Percentiles rank a stretch among this genome's conserved stretches.
These are phyloP conservation scores for Abelmoschus esculentus DNA, from an alignment of 345 rosid genomes.

Conservation along the genomic window DNA sequence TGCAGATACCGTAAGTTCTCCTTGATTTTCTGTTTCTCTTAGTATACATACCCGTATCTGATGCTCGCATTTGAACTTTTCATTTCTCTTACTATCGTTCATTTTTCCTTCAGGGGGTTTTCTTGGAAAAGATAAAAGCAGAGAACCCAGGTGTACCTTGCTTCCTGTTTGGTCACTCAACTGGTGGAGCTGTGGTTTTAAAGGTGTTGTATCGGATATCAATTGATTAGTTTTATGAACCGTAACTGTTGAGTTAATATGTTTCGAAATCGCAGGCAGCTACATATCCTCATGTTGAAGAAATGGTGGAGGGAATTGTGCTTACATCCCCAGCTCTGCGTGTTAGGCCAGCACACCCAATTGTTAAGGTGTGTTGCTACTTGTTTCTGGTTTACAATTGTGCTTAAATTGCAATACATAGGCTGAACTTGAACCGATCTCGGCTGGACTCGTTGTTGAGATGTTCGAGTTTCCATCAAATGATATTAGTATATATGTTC, in stretches of 20 bases:
- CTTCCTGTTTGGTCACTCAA: slow-evolving; percentile 96
- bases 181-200: slow-evolving; percentile 96
- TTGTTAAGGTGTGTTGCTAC: slow-evolving; percentile 64
- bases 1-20: slow-evolving; percentile 66
- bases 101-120: slow-evolving; percentile 48
- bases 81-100: not conserved
- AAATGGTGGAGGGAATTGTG: slow-evolving; percentile 71
- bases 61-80: no score
- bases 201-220: slow-evolving; percentile 36
- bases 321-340: slow-evolving; percentile 93
- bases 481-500: no score
- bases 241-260: not conserved
- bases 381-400: not conserved
- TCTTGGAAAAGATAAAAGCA: slow-evolving; percentile 69
- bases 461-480: no score
- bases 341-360: slow-evolving; percentile 92
- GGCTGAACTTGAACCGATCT: no score
- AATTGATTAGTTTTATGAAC: not conserved
- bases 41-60: no score
- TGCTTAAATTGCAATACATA: no score
- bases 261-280: slow-evolving; percentile 48
- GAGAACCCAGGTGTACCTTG: slow-evolving; percentile 84
- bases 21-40: not conserved
- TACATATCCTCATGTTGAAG: slow-evolving; percentile 42
- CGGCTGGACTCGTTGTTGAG: no score